phyloP scores from a whole-genome alignment of 257 asterid species.

The Plantago elongata region DNA sequence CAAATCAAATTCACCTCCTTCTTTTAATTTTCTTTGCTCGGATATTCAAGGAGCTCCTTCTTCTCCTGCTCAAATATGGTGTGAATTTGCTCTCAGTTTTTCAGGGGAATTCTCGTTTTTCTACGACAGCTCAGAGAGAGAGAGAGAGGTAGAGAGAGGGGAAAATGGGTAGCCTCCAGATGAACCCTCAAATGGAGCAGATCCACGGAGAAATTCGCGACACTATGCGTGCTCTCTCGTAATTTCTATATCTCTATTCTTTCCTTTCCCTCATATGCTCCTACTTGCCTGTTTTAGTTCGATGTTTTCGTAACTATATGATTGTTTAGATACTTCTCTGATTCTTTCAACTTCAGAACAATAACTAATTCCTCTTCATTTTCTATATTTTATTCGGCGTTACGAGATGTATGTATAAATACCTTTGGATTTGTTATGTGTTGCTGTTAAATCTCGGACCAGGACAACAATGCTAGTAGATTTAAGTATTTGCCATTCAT shows the following conservation, averaged over 20 bases:
- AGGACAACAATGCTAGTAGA: neutral
- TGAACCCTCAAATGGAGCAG: slow-evolving; percentile 97
- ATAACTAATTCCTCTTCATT: neutral
- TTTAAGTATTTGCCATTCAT: too few species aligned
- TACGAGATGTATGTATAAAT: too few species aligned
- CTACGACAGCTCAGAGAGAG: slow-evolving; percentile 4
- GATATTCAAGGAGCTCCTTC: too few species aligned
- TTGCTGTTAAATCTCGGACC: neutral
- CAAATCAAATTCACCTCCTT: neutral
- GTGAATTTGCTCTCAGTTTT: too few species aligned
- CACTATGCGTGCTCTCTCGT: slow-evolving; percentile 80
- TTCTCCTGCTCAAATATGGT: neutral
- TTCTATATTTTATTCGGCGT: neutral
- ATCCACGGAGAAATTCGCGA: slow-evolving; percentile 91
- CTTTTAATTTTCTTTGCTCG: neutral
- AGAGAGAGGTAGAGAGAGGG: slow-evolving; percentile 10
- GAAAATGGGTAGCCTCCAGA: slow-evolving; percentile 42
- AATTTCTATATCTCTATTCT: slow-evolving; percentile 22
- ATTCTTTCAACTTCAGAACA: neutral
- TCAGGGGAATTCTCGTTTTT: too few species aligned
- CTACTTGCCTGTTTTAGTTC: neutral
- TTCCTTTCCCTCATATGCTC: neutral
- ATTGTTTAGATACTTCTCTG: neutral
- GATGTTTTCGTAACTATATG: neutral
- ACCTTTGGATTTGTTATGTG: neutral